Percentiles rank a stretch among this genome's conserved stretches.
These are phyloP conservation scores for Cladosporium sphaerospermum DNA, from an alignment of 2,329 filamentous ascomycete species.

Conservation along the genomic window DNA sequence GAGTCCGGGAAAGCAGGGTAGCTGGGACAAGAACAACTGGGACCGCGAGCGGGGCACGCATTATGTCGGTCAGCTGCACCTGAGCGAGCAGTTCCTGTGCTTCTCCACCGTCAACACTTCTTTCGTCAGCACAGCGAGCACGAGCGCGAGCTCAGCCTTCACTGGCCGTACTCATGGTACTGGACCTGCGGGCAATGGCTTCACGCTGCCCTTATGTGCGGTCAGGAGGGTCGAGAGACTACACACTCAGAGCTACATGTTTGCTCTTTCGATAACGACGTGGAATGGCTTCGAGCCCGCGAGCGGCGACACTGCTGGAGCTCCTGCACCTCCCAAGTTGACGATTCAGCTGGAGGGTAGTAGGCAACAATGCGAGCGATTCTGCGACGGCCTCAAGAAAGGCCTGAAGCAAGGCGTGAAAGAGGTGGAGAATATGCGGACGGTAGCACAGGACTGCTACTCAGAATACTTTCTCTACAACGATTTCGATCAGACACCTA, in stretches of 20 bases:
- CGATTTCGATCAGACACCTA: constrained; percentile 33
- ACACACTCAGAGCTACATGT: constrained; percentile 86
- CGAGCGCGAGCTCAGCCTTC: constrained; percentile 73
- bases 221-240: constrained; percentile 88
- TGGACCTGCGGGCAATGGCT: constrained; percentile 89
- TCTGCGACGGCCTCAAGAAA: constrained; percentile 92
- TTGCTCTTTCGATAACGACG: constrained; percentile 88
- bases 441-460: constrained; percentile 78
- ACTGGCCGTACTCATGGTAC: constrained; percentile 90
- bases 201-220: constrained; percentile 86
- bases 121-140: constrained; percentile 74
- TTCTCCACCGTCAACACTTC: constrained; percentile 92
- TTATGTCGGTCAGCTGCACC: constrained; percentile 85
- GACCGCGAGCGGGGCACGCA: constrained; percentile 55
- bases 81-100: constrained; percentile 91
- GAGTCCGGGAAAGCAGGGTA: constrained; percentile 28
- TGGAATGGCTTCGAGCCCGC: constrained; percentile 43
- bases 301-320: constrained; percentile 40
- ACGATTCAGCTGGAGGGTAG: constrained; percentile 87
- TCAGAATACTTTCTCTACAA: constrained; percentile 63
- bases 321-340: constrained; percentile 72
- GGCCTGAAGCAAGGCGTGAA: constrained; percentile 81
- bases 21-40: constrained; percentile 60
- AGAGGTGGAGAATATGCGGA: constrained; percentile 77
- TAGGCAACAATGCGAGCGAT: constrained; percentile 82